These are phyloP conservation scores for Plectosphaerella cucumerina DNA, from an alignment of 2,329 filamentous ascomycete genomes.

Conservation along the genomic window DNA sequence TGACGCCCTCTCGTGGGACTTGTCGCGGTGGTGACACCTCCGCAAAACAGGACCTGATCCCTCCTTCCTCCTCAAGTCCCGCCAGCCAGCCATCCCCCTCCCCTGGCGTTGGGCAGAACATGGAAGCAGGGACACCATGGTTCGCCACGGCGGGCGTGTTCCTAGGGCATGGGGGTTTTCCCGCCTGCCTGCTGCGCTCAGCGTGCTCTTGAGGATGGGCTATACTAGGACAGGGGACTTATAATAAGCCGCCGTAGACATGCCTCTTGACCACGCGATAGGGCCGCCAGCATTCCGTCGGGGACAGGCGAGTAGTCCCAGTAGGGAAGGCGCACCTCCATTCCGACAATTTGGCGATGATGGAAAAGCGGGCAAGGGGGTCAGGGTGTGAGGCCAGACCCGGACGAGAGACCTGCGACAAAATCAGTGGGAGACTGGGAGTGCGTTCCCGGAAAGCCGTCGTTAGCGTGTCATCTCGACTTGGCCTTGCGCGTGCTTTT, in stretches of 20 bases:
- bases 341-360: too few species aligned
- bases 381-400: background rate
- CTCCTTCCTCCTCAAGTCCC: too few species aligned
- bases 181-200: background rate
- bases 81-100: too few species aligned
- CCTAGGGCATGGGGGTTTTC: too few species aligned
- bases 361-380: too few species aligned
- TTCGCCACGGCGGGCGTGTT: too few species aligned
- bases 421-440: background rate
- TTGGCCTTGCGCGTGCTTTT: background rate
- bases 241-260: slow-evolving; percentile 12
- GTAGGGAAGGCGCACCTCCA: background rate
- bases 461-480: background rate
- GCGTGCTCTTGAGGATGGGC: slow-evolving; percentile 2
- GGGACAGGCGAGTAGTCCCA: background rate
- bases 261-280: slow-evolving; percentile 10
- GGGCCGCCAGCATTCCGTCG: slow-evolving; percentile 7
- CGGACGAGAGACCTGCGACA: background rate
- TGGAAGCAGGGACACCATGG: background rate
- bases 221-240: slow-evolving; percentile 15
- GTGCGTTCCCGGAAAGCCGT: background rate
- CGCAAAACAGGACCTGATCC: too few species aligned
- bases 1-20: too few species aligned
- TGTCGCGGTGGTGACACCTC: too few species aligned
- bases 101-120: background rate